These are phyloP conservation scores for Solanum etuberosum DNA, from an alignment of 257 asterid genomes.

Conservation along the genomic window DNA sequence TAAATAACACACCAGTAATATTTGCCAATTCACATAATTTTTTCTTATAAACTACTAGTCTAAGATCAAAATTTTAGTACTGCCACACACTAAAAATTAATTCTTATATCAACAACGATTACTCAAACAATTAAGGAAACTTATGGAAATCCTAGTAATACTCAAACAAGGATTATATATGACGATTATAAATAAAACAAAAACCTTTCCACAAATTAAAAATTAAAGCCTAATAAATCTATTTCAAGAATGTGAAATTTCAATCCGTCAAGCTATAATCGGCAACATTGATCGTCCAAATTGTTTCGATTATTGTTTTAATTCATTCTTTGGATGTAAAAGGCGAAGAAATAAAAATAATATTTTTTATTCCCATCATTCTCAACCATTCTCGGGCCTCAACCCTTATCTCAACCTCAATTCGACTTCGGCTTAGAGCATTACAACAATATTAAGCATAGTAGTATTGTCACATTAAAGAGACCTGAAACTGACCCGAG, in stretches of 20 bases:
- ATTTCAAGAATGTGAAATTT: background rate
- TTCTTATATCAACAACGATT: background rate
- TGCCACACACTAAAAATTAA: no score
- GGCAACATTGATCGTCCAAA: background rate
- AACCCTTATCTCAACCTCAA: background rate
- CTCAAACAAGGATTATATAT: background rate
- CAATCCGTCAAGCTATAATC: background rate
- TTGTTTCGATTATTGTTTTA: no score
- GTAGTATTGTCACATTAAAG: background rate
- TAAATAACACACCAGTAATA: no score
- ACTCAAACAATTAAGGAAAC: background rate
- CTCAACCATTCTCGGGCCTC: background rate
- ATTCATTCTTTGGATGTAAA: background rate
- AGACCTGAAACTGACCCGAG: background rate
- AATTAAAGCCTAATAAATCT: background rate
- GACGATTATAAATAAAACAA: no score
- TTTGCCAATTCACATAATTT: no score
- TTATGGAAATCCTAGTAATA: background rate
- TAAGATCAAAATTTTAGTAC: no score
- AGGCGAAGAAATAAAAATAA: background rate
- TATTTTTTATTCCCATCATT: background rate
- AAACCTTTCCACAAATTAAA: background rate
- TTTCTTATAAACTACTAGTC: no score
- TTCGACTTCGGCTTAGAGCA: background rate
- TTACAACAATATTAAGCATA: background rate